Conservation (phyloP, 2,329 filamentous ascomycete species). For the Lachnellula arida region DNA sequence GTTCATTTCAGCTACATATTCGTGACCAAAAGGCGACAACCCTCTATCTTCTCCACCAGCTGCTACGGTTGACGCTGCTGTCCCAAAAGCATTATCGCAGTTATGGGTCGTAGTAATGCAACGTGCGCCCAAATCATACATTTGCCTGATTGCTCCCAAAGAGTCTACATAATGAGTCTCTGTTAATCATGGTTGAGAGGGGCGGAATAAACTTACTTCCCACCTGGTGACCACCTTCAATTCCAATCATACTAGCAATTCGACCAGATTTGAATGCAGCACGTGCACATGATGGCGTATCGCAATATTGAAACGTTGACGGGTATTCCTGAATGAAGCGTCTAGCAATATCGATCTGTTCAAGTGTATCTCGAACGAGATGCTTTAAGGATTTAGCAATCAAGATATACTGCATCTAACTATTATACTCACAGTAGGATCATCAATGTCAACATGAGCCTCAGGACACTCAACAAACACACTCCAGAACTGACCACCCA, state of each 20-base stretch:
- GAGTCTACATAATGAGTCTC: too few relatives aligned
- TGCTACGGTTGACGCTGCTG: slow-evolving; percentile 13
- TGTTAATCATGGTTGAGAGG: slow-evolving; percentile 1
- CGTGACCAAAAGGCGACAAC: slow-evolving; percentile 49
- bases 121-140: slow-evolving; percentile 56
- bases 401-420: too few relatives aligned
- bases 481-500: slow-evolving; percentile 33
- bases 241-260: slow-evolving; percentile 53
- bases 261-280: slow-evolving; percentile 35
- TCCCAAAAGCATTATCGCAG: slow-evolving; percentile 61
- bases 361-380: slow-evolving; percentile 46
- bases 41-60: slow-evolving; percentile 36
- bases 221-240: slow-evolving; percentile 54
- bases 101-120: slow-evolving; percentile 67
- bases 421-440: slow-evolving; percentile 2
- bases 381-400: slow-evolving; percentile 1
- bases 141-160: slow-evolving; percentile 51
- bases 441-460: not conserved
- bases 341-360: slow-evolving; percentile 53
- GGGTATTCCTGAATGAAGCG: slow-evolving; percentile 39
- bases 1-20: slow-evolving; percentile 61
- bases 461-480: slow-evolving; percentile 21
- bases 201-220: slow-evolving; percentile 40
- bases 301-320: slow-evolving; percentile 23
- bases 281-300: slow-evolving; percentile 17